Evolutionary conservation across 2,329 filamentous ascomycete species (phyloP).

Genomic region (Cladophialophora bantiana): DNA sequence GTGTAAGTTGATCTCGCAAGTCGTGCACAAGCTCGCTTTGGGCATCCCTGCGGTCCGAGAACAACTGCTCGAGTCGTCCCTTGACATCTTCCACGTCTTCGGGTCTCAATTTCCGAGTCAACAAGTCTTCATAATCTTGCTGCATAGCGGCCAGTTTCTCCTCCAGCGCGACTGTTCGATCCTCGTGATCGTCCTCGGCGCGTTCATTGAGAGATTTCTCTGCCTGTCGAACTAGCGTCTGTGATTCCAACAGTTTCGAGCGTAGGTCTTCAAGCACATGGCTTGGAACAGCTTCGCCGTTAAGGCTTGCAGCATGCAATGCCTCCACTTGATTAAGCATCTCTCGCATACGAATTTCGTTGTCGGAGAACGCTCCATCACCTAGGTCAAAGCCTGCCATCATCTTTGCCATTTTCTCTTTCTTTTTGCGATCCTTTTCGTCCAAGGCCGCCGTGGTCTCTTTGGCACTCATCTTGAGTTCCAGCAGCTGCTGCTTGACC

Average conservation of each 20-base stretch:
- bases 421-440: slow-evolving; percentile 98
- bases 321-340: slow-evolving; percentile 84
- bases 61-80: slow-evolving; percentile 75
- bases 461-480: slow-evolving; percentile 95
- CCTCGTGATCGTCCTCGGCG: slow-evolving; percentile 68
- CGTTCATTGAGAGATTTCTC: slow-evolving; percentile 83
- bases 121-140: slow-evolving; percentile 81
- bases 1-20: slow-evolving; percentile 75
- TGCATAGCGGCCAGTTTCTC: slow-evolving; percentile 75
- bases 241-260: slow-evolving; percentile 81
- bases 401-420: slow-evolving; percentile 99
- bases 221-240: slow-evolving; percentile 90
- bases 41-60: slow-evolving; percentile 75
- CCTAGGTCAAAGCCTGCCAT: slow-evolving; percentile 98
- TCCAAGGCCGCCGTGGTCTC: slow-evolving; percentile 88
- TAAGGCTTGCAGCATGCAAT: slow-evolving; percentile 76
- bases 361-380: slow-evolving; percentile 89
- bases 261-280: slow-evolving; percentile 81
- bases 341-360: slow-evolving; percentile 82
- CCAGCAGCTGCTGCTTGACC: slow-evolving; percentile 88
- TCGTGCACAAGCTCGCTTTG: slow-evolving; percentile 77
- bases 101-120: slow-evolving; percentile 79
- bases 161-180: slow-evolving; percentile 75
- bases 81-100: slow-evolving; percentile 86
- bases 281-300: slow-evolving; percentile 79